Percentiles rank a stretch among this genome's conserved stretches.
Evolutionary conservation across 2,329 filamentous ascomycete species (phyloP).

Genomic region (Parastagonospora nodorum): DNA sequence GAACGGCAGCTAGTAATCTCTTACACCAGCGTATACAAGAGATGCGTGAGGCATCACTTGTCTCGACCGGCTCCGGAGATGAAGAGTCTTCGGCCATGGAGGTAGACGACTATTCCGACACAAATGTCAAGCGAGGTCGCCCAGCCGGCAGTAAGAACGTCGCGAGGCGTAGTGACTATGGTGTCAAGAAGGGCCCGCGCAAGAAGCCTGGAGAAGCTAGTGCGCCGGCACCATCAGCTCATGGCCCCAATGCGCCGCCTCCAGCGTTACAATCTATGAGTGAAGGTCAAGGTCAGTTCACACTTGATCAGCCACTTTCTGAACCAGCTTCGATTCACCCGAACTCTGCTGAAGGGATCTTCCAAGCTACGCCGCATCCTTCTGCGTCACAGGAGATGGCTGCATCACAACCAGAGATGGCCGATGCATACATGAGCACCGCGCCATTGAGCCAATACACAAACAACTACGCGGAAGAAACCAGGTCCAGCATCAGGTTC

Average conservation of each 20-base stretch:
- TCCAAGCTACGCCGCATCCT: conserved; percentile 42
- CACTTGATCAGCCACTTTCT: conserved; percentile 35
- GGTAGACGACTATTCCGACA: conserved; percentile 30
- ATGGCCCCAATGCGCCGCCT: conserved; percentile 31
- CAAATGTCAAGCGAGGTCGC: conserved; percentile 38
- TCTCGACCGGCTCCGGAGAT: conserved; percentile 41
- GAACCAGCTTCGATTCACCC: conserved; percentile 26
- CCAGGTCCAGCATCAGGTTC: conserved; percentile 31
- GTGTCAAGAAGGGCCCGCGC: conserved; percentile 56
- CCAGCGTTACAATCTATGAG: conserved; percentile 42
- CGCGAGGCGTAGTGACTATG: conserved; percentile 52
- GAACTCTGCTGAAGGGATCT: conserved; percentile 40
- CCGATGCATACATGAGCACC: conserved; percentile 43
- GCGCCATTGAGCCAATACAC: conserved; percentile 42
- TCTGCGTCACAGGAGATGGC: conserved; percentile 23
- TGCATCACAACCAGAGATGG: conserved; percentile 24
- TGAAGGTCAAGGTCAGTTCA: conserved; percentile 45
- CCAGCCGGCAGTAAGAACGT: conserved; percentile 55
- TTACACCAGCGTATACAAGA: conserved; percentile 53
- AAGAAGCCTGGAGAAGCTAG: conserved; percentile 37
- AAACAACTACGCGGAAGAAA: conserved; percentile 33
- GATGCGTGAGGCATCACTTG: conserved; percentile 50
- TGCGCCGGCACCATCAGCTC: conserved; percentile 24
- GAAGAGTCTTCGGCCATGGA: conserved; percentile 40
- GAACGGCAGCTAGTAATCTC: conserved; percentile 30